These are phyloP conservation scores for Phoma sp. DNA, from an alignment of 2,329 filamentous ascomycete species.

Conservation along the genomic window DNA sequence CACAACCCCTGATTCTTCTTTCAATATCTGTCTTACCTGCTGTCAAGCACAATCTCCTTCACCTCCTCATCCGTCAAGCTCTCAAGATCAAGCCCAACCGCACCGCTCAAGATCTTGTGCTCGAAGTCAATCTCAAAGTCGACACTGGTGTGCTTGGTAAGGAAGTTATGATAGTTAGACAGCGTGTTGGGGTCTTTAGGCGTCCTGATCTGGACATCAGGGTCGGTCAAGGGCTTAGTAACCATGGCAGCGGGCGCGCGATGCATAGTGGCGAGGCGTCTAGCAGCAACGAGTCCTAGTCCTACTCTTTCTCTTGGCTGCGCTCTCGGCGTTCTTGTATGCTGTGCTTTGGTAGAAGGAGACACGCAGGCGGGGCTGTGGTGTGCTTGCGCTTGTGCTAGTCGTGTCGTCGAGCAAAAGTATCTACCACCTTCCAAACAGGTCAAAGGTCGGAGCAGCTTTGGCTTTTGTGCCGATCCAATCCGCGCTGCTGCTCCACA, in stretches of 20 bases:
- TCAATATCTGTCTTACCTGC: constrained; percentile 54
- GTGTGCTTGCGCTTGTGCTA: constrained; percentile 9
- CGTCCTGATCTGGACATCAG: constrained; percentile 46
- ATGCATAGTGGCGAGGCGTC: constrained; percentile 26
- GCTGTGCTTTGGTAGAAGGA: background rate
- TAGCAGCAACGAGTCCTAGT: background rate
- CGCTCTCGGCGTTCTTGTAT: constrained; percentile 14
- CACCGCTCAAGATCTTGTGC: constrained; percentile 75
- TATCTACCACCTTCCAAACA: constrained; percentile 19
- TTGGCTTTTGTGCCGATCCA: constrained; percentile 15
- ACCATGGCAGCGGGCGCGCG: constrained; percentile 39
- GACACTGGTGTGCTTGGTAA: constrained; percentile 81
- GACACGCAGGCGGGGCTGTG: constrained; percentile 5
- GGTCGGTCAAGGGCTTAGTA: constrained; percentile 47
- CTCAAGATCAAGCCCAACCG: constrained; percentile 76
- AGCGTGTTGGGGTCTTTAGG: constrained; percentile 85
- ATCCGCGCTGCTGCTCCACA: constrained; percentile 16
- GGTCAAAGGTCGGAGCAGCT: constrained; percentile 13
- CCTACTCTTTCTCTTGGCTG: constrained; percentile 9
- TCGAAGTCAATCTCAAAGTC: constrained; percentile 85
- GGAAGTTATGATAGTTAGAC: constrained; percentile 89
- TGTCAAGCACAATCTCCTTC: constrained; percentile 83
- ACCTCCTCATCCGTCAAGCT: constrained; percentile 75
- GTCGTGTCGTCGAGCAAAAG: constrained; percentile 11
- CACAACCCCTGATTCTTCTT: background rate